Evolutionary conservation across 176 grass and related monocot species (phyloP).

Genomic region (Ampelocalamus luodianensis): DNA sequence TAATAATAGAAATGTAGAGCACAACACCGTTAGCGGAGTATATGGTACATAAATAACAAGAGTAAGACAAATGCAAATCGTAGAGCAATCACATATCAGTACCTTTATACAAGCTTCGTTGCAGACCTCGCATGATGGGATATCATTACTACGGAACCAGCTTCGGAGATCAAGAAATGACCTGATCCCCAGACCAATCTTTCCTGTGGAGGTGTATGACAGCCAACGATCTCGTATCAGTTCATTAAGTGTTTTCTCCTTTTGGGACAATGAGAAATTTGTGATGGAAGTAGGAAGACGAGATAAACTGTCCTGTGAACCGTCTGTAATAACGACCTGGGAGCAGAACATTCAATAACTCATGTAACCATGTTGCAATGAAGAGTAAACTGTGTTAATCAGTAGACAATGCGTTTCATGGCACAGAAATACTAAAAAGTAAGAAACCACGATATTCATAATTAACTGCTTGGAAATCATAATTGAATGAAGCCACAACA

Average conservation of each 20-base stretch:
- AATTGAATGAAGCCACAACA: conserved; percentile 7
- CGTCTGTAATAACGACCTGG: conserved; percentile 55
- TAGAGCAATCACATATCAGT: neutral
- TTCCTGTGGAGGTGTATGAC: conserved; percentile 55
- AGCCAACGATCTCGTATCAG: conserved; percentile 78
- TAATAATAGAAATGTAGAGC: conserved; percentile 1
- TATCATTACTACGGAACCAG: conserved; percentile 72
- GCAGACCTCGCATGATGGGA: conserved; percentile 87
- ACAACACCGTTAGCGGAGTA: neutral
- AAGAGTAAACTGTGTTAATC: conserved; percentile 34
- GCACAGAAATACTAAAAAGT: conserved; percentile 5
- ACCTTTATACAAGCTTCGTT: conserved; percentile 95
- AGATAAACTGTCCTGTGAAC: conserved; percentile 53
- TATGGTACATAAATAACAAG: neutral
- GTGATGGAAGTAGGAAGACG: conserved; percentile 69
- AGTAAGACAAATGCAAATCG: neutral
- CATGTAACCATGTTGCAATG: neutral
- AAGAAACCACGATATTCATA: neutral
- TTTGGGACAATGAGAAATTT: conserved; percentile 75
- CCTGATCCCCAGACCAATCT: conserved; percentile 77
- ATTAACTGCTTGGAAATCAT: conserved; percentile 1
- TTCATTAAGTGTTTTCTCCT: conserved; percentile 82
- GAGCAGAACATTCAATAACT: conserved; percentile 34
- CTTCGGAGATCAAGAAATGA: conserved; percentile 92
- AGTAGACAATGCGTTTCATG: conserved; percentile 1